Evolutionary conservation across 306 rosid genomes (phyloP), one percentile per base, ranked within the genome.

Genomic region (Senna siamea): DNA sequence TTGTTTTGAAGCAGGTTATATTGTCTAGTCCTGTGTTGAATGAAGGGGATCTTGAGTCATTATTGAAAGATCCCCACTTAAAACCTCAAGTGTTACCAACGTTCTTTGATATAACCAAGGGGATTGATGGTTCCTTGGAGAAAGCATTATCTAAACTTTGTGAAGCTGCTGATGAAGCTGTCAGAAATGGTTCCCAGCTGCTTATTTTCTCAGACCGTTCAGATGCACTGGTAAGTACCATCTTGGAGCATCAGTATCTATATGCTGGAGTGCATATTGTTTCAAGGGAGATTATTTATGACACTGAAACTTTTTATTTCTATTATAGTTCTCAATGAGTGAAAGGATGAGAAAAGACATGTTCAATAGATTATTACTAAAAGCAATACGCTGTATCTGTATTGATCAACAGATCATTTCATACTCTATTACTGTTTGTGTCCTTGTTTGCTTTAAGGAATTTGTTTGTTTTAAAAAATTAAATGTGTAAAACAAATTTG

Each of bases 121-220:
- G 99, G 44, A 67, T 94, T 76, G 97, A 94, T 26, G 95, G 99
- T 84, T 94, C 99, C 77, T 56, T 94, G 88, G 93, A 87, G 80
- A 94, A 86, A 72, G 92, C 79, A 34, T 74, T 94, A 54, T 61
- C 72, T 77, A 86, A 73, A 75, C 99, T 94, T 81, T 94, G 99
- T 68, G 97, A 92, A 77, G 96, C 97, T 82, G 99, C 99, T 76
- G 99, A 94, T 84, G 99, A 88, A 85, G 99, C 99, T 81, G 97
- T 94, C 67, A 89, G 93, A 82, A 94, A 89, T 84, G 97, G 99
- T 74, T 92, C 93, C 68, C 92, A 94, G 76, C 77, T 94, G 78
- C 96, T 94, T 77, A 81, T 94, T 82, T 94, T 94, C 66, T 94
- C 99, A 43, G 99, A 94, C 72, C 96, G 97, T 66, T 78, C 91